Evolutionary conservation across 2,329 filamentous ascomycete genomes (phyloP).

Genomic region (Botrytis tulipae): DNA sequence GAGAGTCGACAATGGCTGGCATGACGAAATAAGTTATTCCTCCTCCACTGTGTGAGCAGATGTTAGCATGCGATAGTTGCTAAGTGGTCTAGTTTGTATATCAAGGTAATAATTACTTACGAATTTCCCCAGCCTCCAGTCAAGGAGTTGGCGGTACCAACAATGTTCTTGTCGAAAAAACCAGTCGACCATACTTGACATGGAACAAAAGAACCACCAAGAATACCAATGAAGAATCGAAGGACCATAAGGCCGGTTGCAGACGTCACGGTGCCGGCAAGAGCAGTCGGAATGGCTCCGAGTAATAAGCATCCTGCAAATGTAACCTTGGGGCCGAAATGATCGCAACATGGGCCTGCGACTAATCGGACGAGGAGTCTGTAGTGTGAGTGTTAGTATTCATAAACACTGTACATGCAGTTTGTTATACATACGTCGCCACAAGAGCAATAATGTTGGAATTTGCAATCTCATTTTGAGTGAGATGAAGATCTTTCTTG

Average conservation of each 20-base stretch:
- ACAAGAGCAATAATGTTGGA: slow-evolving; percentile 84
- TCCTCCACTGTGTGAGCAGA: slow-evolving; percentile 52
- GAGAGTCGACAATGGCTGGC: slow-evolving; percentile 82
- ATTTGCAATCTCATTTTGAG: slow-evolving; percentile 71
- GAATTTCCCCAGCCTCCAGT: slow-evolving; percentile 84
- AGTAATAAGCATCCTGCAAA: slow-evolving; percentile 76
- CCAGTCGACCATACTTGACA: slow-evolving; percentile 92
- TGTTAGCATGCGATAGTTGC: not conserved
- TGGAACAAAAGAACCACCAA: slow-evolving; percentile 76
- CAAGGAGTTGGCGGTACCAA: slow-evolving; percentile 83
- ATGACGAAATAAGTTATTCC: slow-evolving; percentile 93
- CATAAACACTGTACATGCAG: not conserved
- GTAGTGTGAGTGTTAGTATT: slow-evolving; percentile 6
- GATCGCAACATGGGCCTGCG: slow-evolving; percentile 82
- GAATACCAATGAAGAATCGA: slow-evolving; percentile 78
- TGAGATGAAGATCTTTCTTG: slow-evolving; percentile 72
- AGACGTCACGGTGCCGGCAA: slow-evolving; percentile 73
- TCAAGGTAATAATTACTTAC: not conserved
- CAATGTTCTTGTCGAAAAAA: slow-evolving; percentile 90
- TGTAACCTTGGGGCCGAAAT: slow-evolving; percentile 75
- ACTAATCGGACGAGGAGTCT: slow-evolving; percentile 69
- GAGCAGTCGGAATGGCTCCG: slow-evolving; percentile 76
- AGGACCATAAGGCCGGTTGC: slow-evolving; percentile 66
- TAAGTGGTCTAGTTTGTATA: not conserved
- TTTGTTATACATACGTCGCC: slow-evolving; percentile 49